Conservation (phyloP, 1,284 basidiomycete species). For the Neonothopanus nambi region DNA sequence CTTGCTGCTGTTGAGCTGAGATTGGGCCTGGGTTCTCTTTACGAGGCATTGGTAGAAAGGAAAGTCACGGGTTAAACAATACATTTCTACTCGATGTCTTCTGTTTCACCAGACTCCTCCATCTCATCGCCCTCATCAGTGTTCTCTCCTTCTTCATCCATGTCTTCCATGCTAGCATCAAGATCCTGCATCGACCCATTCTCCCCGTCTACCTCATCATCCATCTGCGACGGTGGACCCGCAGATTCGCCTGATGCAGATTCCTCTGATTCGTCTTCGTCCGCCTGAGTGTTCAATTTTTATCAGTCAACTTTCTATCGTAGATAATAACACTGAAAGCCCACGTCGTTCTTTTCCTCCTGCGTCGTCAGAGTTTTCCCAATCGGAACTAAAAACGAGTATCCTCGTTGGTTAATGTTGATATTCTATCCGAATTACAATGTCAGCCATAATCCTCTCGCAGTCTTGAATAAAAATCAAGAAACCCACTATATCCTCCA, state of each 20-base stretch:
- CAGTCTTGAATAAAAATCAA: background rate
- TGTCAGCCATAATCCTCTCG: background rate
- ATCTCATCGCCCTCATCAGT: slow-evolving; percentile 35
- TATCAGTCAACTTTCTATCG: background rate
- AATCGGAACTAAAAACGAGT: slow-evolving; percentile 68
- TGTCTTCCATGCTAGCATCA: slow-evolving; percentile 72
- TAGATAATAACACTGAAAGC: slow-evolving; percentile 3
- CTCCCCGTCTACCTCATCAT: slow-evolving; percentile 60
- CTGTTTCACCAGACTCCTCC: slow-evolving; percentile 42
- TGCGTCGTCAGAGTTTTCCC: slow-evolving; percentile 70
- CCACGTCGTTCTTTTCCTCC: slow-evolving; percentile 84
- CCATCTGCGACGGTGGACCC: slow-evolving; percentile 38
- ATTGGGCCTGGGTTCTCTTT: slow-evolving; percentile 57
- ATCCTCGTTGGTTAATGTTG: slow-evolving; percentile 65
- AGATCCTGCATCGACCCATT: slow-evolving; percentile 59
- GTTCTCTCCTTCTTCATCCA: slow-evolving; percentile 55
- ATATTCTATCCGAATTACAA: slow-evolving; percentile 44
- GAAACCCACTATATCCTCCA: slow-evolving; percentile 64
- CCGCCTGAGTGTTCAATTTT: slow-evolving; percentile 34
- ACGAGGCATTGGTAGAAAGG: slow-evolving; percentile 51
- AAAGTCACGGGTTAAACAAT: too few species aligned
- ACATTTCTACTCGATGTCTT: slow-evolving; percentile 25
- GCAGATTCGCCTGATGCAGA: slow-evolving; percentile 42
- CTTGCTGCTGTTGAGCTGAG: slow-evolving; percentile 73
- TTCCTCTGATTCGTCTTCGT: slow-evolving; percentile 45